Conservation (phyloP, 345 rosid species). For the Abelmoschus esculentus region DNA sequence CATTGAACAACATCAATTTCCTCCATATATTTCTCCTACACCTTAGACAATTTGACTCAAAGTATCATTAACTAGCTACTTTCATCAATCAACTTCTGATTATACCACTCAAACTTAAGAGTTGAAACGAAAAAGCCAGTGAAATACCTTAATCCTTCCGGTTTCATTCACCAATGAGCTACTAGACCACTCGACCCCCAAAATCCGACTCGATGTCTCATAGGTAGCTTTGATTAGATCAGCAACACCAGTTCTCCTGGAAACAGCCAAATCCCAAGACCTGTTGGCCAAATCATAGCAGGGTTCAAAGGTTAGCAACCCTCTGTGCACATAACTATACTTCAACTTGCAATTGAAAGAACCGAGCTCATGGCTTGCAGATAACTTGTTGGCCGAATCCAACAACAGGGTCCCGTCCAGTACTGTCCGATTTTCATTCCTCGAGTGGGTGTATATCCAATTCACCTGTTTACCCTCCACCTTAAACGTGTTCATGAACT, state of each 20-base stretch:
- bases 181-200: constrained; percentile 26
- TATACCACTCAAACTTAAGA: not conserved
- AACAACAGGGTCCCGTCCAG: constrained; percentile 27
- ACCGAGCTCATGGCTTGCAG: constrained; percentile 22
- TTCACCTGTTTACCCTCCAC: constrained; percentile 25
- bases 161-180: constrained; percentile 17
- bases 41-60: not conserved
- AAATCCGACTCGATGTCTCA: constrained; percentile 13
- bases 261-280: constrained; percentile 31
- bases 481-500: constrained; percentile 30
- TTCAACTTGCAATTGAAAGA: constrained; percentile 23
- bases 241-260: constrained; percentile 19
- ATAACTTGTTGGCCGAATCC: constrained; percentile 23
- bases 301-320: constrained; percentile 23
- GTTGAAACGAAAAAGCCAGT: not conserved
- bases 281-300: constrained; percentile 29
- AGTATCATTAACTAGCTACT: not conserved
- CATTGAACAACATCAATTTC: not conserved
- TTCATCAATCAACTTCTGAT: not conserved
- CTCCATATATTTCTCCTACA: not conserved
- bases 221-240: constrained; percentile 29
- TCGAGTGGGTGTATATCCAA: constrained; percentile 25
- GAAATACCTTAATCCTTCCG: constrained; percentile 27
- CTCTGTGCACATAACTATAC: constrained; percentile 22
- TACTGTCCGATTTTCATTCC: constrained; percentile 20